phyloP scores from a whole-genome alignment of 2,329 filamentous ascomycete species.

The Herpomyces periplanetae region DNA sequence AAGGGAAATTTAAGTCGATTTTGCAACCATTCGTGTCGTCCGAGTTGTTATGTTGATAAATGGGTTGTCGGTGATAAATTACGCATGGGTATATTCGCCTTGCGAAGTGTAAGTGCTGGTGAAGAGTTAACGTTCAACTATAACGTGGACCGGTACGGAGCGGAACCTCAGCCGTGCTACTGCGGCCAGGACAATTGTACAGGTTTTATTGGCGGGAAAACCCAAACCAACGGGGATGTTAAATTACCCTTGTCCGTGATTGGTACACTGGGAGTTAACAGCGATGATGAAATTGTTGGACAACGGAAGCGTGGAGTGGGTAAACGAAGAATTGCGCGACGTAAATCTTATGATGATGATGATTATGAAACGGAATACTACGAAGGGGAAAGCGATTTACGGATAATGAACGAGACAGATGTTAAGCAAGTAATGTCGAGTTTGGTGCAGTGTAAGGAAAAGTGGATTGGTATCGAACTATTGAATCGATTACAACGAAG shows the following conservation, averaged over 20 bases:
- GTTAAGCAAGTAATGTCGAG: slow-evolving; percentile 85
- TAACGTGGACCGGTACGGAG: slow-evolving; percentile 90
- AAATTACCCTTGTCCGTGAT: slow-evolving; percentile 63
- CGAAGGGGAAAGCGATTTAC: slow-evolving; percentile 48
- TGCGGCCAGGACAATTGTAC: slow-evolving; percentile 79
- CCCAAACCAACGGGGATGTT: slow-evolving; percentile 56
- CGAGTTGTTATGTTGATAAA: slow-evolving; percentile 96
- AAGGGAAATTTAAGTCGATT: slow-evolving; percentile 84
- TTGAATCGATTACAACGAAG: slow-evolving; percentile 54
- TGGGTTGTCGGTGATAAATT: slow-evolving; percentile 93
- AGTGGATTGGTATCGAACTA: slow-evolving; percentile 92
- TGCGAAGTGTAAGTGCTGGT: slow-evolving; percentile 41
- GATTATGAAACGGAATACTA: too few species aligned
- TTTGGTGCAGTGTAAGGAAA: slow-evolving; percentile 90
- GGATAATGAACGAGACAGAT: slow-evolving; percentile 35
- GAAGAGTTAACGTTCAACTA: slow-evolving; percentile 97
- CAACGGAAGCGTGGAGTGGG: too few species aligned
- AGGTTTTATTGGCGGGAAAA: slow-evolving; percentile 86
- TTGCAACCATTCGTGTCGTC: slow-evolving; percentile 95
- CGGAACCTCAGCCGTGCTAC: slow-evolving; percentile 84
- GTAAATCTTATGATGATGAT: slow-evolving; percentile 46
- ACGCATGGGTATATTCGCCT: slow-evolving; percentile 92
- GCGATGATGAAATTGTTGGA: too few species aligned
- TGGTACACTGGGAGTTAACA: slow-evolving; percentile 78
- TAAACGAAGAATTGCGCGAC: slow-evolving; percentile 63